These are phyloP conservation scores for Fragaria iinumae DNA, from an alignment of 306 rosid genomes.

Conservation along the genomic window DNA sequence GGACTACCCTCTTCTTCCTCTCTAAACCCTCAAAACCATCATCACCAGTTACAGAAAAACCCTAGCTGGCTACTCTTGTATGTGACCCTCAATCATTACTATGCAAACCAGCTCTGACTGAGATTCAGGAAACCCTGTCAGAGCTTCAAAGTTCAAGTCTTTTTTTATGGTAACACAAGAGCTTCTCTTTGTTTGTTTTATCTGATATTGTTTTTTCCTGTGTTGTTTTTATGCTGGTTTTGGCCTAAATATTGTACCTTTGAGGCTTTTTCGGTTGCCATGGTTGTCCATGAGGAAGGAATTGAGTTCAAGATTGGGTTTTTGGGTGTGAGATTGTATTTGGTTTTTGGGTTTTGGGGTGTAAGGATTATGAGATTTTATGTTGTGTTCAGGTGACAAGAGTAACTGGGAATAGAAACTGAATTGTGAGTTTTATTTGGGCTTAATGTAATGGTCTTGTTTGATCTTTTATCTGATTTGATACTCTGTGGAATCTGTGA, in stretches of 20 bases:
- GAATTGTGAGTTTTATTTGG: background rate
- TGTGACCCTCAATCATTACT: background rate
- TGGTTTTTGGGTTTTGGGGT: background rate
- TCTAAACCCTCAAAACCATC: background rate
- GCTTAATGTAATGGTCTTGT: background rate
- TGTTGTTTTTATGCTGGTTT: background rate
- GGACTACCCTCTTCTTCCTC: background rate
- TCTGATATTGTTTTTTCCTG: background rate
- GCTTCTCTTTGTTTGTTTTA: background rate
- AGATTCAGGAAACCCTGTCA: constrained; percentile 3
- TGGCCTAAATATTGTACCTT: constrained; percentile 12
- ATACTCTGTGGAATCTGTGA: background rate
- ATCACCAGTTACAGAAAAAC: constrained; percentile 4
- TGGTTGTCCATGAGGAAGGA: constrained; percentile 2
- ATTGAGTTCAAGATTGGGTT: background rate
- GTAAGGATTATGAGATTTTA: background rate
- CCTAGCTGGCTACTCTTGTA: background rate
- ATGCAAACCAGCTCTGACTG: background rate
- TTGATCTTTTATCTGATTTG: background rate
- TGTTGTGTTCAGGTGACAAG: background rate
- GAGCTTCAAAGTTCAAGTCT: background rate
- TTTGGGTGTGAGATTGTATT: background rate
- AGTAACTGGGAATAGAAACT: background rate
- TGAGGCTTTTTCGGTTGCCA: background rate
- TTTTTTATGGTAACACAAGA: constrained; percentile 8